Conservation (phyloP, 768 basidiomycete genomes). For the Brasilioporus rufonigricans region DNA sequence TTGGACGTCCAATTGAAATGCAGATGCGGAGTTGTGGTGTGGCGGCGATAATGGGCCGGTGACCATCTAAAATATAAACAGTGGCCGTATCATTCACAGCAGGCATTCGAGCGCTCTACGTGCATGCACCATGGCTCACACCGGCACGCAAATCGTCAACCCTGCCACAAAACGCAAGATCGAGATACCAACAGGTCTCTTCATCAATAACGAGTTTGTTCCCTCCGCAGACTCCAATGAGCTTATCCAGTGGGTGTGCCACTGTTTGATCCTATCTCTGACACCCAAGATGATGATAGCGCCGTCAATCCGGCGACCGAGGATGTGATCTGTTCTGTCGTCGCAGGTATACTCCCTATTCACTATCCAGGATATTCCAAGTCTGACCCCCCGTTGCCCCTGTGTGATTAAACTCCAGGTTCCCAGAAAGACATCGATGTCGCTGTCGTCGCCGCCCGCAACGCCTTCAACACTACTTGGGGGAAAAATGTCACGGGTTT, state of each 20-base stretch:
- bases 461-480: conserved; percentile 84
- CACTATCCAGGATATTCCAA: background rate
- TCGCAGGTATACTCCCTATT: conserved; percentile 44
- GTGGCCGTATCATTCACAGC: background rate
- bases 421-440: conserved; percentile 76
- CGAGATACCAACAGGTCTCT: conserved; percentile 76
- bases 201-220: conserved; percentile 90
- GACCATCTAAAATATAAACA: conserved; percentile 13
- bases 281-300: conserved; percentile 36
- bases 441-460: conserved; percentile 80
- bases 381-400: background rate
- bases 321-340: conserved; percentile 64
- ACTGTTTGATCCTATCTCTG: conserved; percentile 4
- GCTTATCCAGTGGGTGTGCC: conserved; percentile 52
- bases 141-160: conserved; percentile 37
- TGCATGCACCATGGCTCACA: conserved; percentile 40
- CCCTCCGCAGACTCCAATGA: conserved; percentile 68
- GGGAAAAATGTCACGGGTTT: conserved; percentile 85
- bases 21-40: conserved; percentile 12
- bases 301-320: conserved; percentile 84
- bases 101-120: background rate
- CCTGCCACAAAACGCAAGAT: conserved; percentile 48
- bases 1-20: too few relatives aligned
- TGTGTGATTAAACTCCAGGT: conserved; percentile 35
- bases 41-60: too few relatives aligned